phyloP scores from a whole-genome alignment of 345 rosid genomes.

The Eucalyptus polybractea region DNA sequence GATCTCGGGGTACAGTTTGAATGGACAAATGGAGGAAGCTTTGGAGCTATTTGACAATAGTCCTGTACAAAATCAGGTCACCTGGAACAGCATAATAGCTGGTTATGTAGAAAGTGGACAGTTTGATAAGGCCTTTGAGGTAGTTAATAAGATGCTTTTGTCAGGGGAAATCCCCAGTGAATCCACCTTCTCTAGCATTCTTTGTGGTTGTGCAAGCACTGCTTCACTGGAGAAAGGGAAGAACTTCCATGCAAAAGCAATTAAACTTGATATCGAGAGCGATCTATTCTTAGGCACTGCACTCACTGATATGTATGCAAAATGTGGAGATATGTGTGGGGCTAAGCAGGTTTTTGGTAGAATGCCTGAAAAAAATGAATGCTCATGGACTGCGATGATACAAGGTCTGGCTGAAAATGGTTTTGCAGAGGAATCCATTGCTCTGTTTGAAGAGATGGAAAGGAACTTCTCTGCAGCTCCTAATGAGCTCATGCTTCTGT shows the following conservation, averaged over 20 bases:
- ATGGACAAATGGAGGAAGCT: constrained; percentile 39
- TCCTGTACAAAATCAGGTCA: constrained; percentile 15
- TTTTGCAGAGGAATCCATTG: constrained; percentile 24
- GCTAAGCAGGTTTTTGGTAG: constrained; percentile 23
- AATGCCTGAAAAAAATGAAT: constrained; percentile 25
- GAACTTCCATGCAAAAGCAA: constrained; percentile 37
- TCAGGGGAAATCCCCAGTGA: constrained; percentile 20
- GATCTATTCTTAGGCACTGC: constrained; percentile 41
- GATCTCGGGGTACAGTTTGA: constrained; percentile 34
- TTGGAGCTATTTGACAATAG: constrained; percentile 21
- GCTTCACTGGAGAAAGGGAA: constrained; percentile 39
- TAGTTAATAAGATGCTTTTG: constrained; percentile 32
- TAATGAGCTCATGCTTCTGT: constrained; percentile 26
- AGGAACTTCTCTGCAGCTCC: constrained; percentile 10
- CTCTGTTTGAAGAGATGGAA: constrained; percentile 31
- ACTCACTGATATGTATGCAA: constrained; percentile 50
- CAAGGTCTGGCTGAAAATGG: constrained; percentile 54
- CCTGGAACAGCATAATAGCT: constrained; percentile 38
- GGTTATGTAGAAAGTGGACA: constrained; percentile 30
- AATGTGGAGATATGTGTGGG: constrained; percentile 39
- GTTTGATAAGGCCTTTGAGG: constrained; percentile 24
- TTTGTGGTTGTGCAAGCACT: constrained; percentile 30
- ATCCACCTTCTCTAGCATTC: constrained; percentile 35
- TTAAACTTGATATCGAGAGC: constrained; percentile 21
- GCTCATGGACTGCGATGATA: constrained; percentile 43